These are phyloP conservation scores for Penicillium crystallinum DNA, from an alignment of 495 filamentous ascomycete species.

Conservation along the genomic window DNA sequence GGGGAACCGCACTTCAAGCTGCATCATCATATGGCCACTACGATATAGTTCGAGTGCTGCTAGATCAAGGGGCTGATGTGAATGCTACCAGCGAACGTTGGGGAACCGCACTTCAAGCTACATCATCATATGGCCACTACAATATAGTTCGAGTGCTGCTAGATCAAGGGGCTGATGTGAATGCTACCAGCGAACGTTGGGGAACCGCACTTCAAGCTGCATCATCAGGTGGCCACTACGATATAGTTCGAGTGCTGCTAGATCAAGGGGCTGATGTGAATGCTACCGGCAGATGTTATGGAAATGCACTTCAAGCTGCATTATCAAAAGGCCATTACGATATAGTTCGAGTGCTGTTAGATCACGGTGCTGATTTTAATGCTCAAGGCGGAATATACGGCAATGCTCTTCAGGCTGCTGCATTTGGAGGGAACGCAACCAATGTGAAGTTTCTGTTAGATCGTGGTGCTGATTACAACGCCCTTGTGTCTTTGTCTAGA, in stretches of 20 bases:
- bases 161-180: constrained; percentile 12
- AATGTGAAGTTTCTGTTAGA: constrained; percentile 12
- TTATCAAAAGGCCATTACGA: constrained; percentile 3
- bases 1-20: constrained; percentile 13
- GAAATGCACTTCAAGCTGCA: constrained; percentile 15
- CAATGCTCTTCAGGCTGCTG: constrained; percentile 22
- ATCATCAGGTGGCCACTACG: too few species aligned
- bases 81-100: constrained; percentile 4
- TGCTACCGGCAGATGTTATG: not conserved
- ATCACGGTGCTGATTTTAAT: constrained; percentile 17
- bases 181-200: constrained; percentile 6
- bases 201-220: constrained; percentile 17
- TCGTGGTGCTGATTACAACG: constrained; percentile 12
- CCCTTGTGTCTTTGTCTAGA: too few species aligned
- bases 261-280: constrained; percentile 22
- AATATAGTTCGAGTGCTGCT: constrained; percentile 14
- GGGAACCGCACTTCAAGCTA: constrained; percentile 13
- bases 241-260: constrained; percentile 19
- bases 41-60: constrained; percentile 14
- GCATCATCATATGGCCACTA: constrained; percentile 11
- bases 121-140: too few species aligned
- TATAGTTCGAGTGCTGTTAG: constrained; percentile 14
- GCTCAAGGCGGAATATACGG: constrained; percentile 10
- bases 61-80: constrained; percentile 13
- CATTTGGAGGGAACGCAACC: not conserved